A percentile compares a stretch with the other conserved stretches of the same genome.
Evolutionary conservation across 306 rosid genomes (phyloP).

Genomic region (Acacia melanoxylon): DNA sequence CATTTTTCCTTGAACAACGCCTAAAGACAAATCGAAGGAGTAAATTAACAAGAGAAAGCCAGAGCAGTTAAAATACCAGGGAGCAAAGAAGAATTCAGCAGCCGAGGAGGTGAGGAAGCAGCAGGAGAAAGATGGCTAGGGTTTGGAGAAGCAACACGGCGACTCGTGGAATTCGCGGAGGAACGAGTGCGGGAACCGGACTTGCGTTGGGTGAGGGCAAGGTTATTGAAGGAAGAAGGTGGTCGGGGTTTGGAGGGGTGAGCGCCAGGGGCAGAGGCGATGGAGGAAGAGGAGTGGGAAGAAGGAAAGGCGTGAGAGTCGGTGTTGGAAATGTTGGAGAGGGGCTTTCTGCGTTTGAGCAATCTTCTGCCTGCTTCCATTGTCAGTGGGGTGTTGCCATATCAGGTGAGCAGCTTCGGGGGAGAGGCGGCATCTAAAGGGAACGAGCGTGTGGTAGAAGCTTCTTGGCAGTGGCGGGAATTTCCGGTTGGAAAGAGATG

Average conservation of each 20-base stretch:
- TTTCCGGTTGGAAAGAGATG: not conserved
- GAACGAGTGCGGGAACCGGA: not conserved
- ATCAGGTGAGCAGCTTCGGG: not conserved
- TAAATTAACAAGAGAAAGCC: not conserved
- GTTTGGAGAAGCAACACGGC: conserved; percentile 3
- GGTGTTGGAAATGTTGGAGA: conserved; percentile 63
- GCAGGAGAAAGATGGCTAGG: conserved; percentile 8
- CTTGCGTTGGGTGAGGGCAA: not conserved
- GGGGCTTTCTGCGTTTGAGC: conserved; percentile 50
- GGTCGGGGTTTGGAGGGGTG: conserved; percentile 35
- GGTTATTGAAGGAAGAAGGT: conserved; percentile 30
- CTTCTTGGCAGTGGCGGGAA: conserved; percentile 33
- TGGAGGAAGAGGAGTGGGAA: conserved; percentile 37
- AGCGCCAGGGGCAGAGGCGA: conserved; percentile 17
- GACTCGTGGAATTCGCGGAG: not conserved
- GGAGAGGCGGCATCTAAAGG: not conserved
- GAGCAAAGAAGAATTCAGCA: not conserved
- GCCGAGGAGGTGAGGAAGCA: conserved; percentile 27
- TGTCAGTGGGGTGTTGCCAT: conserved; percentile 2
- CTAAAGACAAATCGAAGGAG: not conserved
- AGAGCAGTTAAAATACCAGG: conserved; percentile 23
- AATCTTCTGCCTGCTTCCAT: conserved; percentile 42
- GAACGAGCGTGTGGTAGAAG: not conserved
- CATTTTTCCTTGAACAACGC: not conserved
- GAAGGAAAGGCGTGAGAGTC: conserved; percentile 22